A percentile compares a stretch with the other conserved stretches of the same genome.
Conservation (phyloP, 1,284 basidiomycete genomes). For the Naganishia sp. region DNA sequence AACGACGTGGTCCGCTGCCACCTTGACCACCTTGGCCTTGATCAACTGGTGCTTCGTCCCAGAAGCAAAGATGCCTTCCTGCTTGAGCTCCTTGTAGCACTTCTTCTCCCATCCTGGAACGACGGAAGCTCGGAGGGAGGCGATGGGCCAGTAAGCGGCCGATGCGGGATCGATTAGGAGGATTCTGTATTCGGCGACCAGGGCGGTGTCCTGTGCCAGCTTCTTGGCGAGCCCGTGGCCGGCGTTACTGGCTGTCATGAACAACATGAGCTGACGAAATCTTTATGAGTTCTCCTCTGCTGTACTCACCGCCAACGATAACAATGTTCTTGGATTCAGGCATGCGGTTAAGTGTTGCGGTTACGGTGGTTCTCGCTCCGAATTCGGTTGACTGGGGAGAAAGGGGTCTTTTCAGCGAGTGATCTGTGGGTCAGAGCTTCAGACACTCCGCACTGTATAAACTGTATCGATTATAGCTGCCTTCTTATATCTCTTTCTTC, state of each 20-base stretch:
- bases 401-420: too few species aligned
- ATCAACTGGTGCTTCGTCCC: constrained; percentile 45
- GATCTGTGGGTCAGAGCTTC: too few species aligned
- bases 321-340: constrained; percentile 31
- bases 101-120: constrained; percentile 54
- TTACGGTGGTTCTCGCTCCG: too few species aligned
- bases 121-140: constrained; percentile 52
- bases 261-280: not conserved
- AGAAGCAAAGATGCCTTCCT: constrained; percentile 45
- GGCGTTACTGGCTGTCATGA: constrained; percentile 41
- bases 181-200: constrained; percentile 52
- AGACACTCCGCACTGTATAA: too few species aligned
- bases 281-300: not conserved
- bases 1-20: constrained; percentile 44
- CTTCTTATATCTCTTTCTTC: too few species aligned
- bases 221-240: constrained; percentile 46
- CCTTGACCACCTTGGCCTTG: constrained; percentile 45
- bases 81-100: constrained; percentile 43
- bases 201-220: constrained; percentile 40
- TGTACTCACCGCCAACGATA: constrained; percentile 32
- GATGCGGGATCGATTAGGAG: constrained; percentile 54
- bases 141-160: constrained; percentile 50
- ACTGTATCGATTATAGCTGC: too few species aligned
- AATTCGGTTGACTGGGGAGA: too few species aligned
- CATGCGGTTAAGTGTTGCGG: not conserved